Evolutionary conservation across 2,329 filamentous ascomycete species (phyloP), one percentile per base, ranked within the genome.

Genomic region (Fusarium kyushuense): DNA sequence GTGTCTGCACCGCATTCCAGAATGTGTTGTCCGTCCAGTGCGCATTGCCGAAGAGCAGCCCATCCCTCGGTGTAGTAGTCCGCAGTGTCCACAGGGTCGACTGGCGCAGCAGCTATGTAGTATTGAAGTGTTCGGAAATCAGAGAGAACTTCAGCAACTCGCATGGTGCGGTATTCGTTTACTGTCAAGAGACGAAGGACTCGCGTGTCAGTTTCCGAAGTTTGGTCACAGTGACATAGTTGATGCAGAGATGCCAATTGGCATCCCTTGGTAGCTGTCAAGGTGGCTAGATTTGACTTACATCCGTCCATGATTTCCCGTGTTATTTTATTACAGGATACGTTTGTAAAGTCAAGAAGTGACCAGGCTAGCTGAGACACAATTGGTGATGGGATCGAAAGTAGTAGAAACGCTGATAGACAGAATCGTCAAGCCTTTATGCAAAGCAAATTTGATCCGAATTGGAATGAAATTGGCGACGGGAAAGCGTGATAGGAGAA

Each of bases 41-140:
- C 81, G 78, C 87, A 90, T 77, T 90, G 88, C 41, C 88, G 84
- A 52, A 90, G 79, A 17, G 84, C 84, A 6, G 84, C 82, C 87
- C 87, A 90, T 23, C 88, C 88, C 66, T 89, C 87, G 14, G 87
- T 88, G 77, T 87, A 86, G 73, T 89, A 88, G 73, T 90, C 88
- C 54, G 86, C 83, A 58, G 80, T 78, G 76, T 87, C 78, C 5
- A 78, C 72, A 10, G 88, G 86, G n/a, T 87, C 82, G 54, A 82
- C 82, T 14, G 86, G 85, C 10, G 81, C 85, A 12, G 83, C 82
- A 33, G 87, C 84, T 73, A 90, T 90, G 75, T 85, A 86, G 76
- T 86, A 87, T 75, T 90, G 88, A 27, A 90, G 80, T 42, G 80
- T 85, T 65, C 84, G 84, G 76, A 90, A 90, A 75, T 90, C 88